Conservation (phyloP, 2,329 filamentous ascomycete species). For the Ilyonectria sp. region DNA sequence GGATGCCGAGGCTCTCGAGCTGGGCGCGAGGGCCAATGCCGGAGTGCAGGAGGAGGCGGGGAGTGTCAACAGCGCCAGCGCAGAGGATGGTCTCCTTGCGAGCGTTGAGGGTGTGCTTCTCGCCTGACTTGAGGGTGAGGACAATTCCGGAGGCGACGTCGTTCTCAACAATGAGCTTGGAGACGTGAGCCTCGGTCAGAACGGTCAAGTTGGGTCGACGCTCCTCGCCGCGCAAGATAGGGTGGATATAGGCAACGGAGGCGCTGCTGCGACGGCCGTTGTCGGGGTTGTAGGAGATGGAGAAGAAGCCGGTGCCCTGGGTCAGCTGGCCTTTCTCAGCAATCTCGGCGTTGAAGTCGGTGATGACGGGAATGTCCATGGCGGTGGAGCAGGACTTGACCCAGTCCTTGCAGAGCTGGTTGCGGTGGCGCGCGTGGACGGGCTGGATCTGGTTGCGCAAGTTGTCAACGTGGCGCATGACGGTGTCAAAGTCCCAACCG, state of each 20-base stretch:
- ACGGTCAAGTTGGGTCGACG: conserved; percentile 87
- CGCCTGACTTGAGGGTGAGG: conserved; percentile 71
- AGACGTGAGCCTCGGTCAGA: conserved; percentile 90
- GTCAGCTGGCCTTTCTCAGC: conserved; percentile 79
- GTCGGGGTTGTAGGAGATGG: conserved; percentile 91
- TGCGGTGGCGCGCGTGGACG: conserved; percentile 86
- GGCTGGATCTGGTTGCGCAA: conserved; percentile 92
- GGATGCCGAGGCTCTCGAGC: conserved; percentile 67
- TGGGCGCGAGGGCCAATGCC: conserved; percentile 70
- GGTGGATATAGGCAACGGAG: conserved; percentile 93
- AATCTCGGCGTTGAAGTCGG: conserved; percentile 92
- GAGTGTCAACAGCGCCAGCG: conserved; percentile 87
- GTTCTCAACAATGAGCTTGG: conserved; percentile 80
- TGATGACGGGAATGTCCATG: conserved; percentile 84
- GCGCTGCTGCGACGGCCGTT: conserved; percentile 88
- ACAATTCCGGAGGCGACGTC: conserved; percentile 82
- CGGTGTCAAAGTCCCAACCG: conserved; percentile 89
- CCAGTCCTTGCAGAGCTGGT: conserved; percentile 95
- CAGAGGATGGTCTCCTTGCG: conserved; percentile 85
- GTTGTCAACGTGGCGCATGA: conserved; percentile 86
- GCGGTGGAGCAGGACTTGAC: conserved; percentile 84
- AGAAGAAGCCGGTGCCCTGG: conserved; percentile 90
- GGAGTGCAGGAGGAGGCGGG: conserved; percentile 74
- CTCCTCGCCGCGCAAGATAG: conserved; percentile 87
- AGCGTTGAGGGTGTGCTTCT: conserved; percentile 70